Evolutionary conservation across 176 grass and related monocot species (phyloP).

Genomic region (Hordeum vulgare): MorexV3_pseudomolecules_assembly NC_058522.1:491247249-491247748

Average conservation of each 20-base stretch:
- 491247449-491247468: not conserved
- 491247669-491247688: conserved; percentile 35
- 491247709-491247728: not conserved
- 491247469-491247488: not conserved
- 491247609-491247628: conserved; percentile 9
- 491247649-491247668: conserved; percentile 86
- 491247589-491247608: not conserved
- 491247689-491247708: conserved; percentile 5
- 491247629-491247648: conserved; percentile 50
- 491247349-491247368: not conserved
- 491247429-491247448: not conserved
- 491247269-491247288: conserved; percentile 49
- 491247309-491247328: conserved; percentile 70
- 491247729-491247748: not conserved
- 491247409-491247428: not conserved
- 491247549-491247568: not conserved
- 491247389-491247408: not conserved
- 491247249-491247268: conserved; percentile 58
- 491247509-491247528: not conserved
- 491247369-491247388: not conserved
- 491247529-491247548: not conserved
- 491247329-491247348: conserved; percentile 57
- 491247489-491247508: not conserved
- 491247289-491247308: conserved; percentile 55
- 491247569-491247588: not conserved